These are phyloP conservation scores for Fagopyrum tataricum DNA, from an alignment of 148 eudicot species.

Conservation along the genomic window DNA sequence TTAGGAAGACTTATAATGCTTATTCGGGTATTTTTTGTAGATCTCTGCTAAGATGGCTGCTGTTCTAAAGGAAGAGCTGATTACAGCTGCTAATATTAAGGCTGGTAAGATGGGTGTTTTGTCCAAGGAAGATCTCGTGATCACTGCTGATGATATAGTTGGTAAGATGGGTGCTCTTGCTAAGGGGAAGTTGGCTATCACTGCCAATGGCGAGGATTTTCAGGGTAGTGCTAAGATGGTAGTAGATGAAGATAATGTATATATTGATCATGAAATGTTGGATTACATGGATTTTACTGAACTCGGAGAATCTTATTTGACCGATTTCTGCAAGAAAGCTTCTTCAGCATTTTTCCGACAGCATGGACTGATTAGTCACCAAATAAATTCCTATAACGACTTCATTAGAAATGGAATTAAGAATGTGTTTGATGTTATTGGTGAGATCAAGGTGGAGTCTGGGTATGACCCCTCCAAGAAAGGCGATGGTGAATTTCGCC, in stretches of 20 bases:
- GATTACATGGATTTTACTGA: conserved; percentile 28
- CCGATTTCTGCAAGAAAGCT: conserved; percentile 59
- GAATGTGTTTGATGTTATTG: conserved; percentile 53
- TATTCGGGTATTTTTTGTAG: neutral
- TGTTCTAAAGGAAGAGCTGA: conserved; percentile 29
- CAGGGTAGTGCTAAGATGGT: conserved; percentile 36
- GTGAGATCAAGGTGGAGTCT: conserved; percentile 61
- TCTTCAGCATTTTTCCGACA: conserved; percentile 60
- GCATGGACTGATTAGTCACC: conserved; percentile 82
- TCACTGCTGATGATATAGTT: conserved; percentile 32
- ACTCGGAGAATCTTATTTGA: conserved; percentile 43
- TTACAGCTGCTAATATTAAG: conserved; percentile 35
- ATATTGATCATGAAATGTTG: conserved; percentile 25
- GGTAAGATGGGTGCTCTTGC: conserved; percentile 10
- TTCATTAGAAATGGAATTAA: conserved; percentile 60
- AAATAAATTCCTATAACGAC: conserved; percentile 77
- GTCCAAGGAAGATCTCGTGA: conserved; percentile 33
- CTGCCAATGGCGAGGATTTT: conserved; percentile 31
- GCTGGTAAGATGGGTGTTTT: conserved; percentile 6
- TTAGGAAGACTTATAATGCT: neutral
- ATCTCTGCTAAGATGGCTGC: conserved; percentile 6
- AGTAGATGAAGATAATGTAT: conserved; percentile 29
- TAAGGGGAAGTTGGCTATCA: conserved; percentile 35
- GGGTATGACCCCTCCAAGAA: conserved; percentile 84
- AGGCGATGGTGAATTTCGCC: conserved; percentile 68